phyloP scores from a whole-genome alignment of 352 stramenopile genomes.

The Pythium scleroteichum region DNA sequence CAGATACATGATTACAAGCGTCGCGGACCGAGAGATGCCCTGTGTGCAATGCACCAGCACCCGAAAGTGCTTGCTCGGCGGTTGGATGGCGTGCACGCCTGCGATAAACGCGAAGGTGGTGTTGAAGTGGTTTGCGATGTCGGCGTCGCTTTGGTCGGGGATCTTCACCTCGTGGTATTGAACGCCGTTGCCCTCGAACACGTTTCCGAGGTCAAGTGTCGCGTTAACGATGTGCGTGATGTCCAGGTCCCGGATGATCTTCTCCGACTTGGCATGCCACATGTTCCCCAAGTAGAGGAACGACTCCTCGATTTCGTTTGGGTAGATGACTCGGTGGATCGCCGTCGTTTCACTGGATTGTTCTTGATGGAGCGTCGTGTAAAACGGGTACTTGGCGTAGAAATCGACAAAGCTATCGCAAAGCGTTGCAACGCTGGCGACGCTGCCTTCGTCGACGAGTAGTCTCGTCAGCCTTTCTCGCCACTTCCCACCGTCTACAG shows the following conservation, averaged over 20 bases:
- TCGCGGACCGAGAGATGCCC: slow-evolving; percentile 68
- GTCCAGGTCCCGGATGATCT: slow-evolving; percentile 55
- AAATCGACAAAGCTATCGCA: slow-evolving; percentile 46
- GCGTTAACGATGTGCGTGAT: slow-evolving; percentile 80
- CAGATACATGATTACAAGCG: slow-evolving; percentile 68
- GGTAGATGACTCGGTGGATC: slow-evolving; percentile 49
- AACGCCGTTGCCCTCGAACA: slow-evolving; percentile 46
- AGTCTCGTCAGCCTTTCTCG: slow-evolving; percentile 40
- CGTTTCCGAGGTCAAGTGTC: slow-evolving; percentile 55
- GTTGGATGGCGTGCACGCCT: slow-evolving; percentile 13
- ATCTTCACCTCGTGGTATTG: slow-evolving; percentile 68
- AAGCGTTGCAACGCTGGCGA: slow-evolving; percentile 47
- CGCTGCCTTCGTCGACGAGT: slow-evolving; percentile 46
- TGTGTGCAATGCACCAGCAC: slow-evolving; percentile 78
- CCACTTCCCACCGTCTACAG: slow-evolving; percentile 39
- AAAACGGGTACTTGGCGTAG: slow-evolving; percentile 62
- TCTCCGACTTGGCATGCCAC: slow-evolving; percentile 61
- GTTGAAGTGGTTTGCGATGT: slow-evolving; percentile 54
- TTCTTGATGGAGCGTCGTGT: slow-evolving; percentile 30
- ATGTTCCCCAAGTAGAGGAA: slow-evolving; percentile 78
- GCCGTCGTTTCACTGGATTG: neutral
- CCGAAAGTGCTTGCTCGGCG: slow-evolving; percentile 26
- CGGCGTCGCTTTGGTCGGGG: slow-evolving; percentile 39
- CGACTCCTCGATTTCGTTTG: slow-evolving; percentile 65
- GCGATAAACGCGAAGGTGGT: slow-evolving; percentile 50